Base-by-base conservation (phyloP, 805 yeast genomes). In the Wickerhamiella australiensis region DNA sequence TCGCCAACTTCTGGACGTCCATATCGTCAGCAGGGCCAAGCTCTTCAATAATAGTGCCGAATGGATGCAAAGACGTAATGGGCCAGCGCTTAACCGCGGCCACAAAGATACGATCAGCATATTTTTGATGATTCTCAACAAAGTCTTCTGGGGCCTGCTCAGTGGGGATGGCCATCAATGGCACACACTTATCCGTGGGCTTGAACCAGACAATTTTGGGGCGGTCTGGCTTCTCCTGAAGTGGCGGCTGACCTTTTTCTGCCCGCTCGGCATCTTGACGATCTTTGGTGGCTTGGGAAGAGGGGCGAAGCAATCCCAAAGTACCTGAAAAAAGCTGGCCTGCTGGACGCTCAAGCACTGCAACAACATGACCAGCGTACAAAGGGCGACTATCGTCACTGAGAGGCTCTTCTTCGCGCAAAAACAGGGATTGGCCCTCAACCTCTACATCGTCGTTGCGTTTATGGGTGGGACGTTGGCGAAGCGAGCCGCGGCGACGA, bases 191-290 rank as follows among this genome's bases (percentile, higher is more conserved):
- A 64, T 92, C 98, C 1, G 96, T 88, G 35, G 98, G 98, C 64
- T 92, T 92, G 66, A 92, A 92, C 98, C 98, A 92, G 29, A 92
- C 96, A 70, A 92, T 92, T 63, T 92, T 92, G 29, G 98, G 98
- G 40, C 77, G 76, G 47, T 69, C 72, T 3, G 41, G 41, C 41
- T 51, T 37, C 12, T 46, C 66, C 52, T 66, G 72, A 29, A 50
- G 42, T 17, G 53, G 50, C 13, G 49, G 47, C 43, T 46, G 50
- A 23, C 54, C 53, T 20, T 55, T 53, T 35, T 56, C 63, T 13
- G 61, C 62, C 49, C 55, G 57, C 43, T 61, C 67, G 12, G 62
- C 61, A 44, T 66, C 68, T 52, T 67, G 72, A 59, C 79, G 80
- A 44, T 83, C 88, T 55, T 83, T 85, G 33, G 85, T 81, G 5